Evolutionary conservation across 164 flowering plant species (phyloP), one percentile per base, ranked within the genome.

Genomic region (Stephania yunnanensis): DNA sequence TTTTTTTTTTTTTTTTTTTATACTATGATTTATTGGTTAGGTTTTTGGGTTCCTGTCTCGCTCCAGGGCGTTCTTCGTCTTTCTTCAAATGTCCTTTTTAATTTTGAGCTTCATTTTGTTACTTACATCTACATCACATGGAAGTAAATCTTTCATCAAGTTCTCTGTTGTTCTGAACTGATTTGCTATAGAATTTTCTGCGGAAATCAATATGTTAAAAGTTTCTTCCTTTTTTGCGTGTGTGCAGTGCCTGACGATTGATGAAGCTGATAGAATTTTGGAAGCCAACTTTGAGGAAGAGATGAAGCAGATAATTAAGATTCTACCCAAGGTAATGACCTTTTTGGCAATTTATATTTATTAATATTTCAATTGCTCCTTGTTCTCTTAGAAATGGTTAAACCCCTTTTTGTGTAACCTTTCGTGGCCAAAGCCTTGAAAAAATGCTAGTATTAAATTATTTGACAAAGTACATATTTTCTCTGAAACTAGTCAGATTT

Each of bases 241-340:
- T 75, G 80, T 87, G 90, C 89, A 95, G 98, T 90, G 94, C 83
- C 89, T 96, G n/a, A 63, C 89, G 53, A 90, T 94, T 78, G 99
- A 94, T 87, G 98, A 96, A 87, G 99, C 98, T 78, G 98, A 96
- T 78, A 84, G 97, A 80, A 88, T 96, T 61, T 74, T 96, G 86
- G 98, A 96, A 81, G 88, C 88, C 2, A 94, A 94, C 74, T 96
- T 96, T 80, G 98, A 94, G 84, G 98, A 94, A 73, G 98, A 94
- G 78, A 92, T 96, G 98, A 92, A 79, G 80, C 93, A 94, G 78
- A 96, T 96, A 71, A 81, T 96, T 71, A 91, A 87, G 78, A 70
- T 87, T 81, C 81, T 96, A 65, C 98, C 97, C 3, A 94, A 94
- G 97, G 99, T 90, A 79, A 44, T 69, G 31, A 45, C 53, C 29